Evolutionary conservation across 371 early-diverging fungal genomes (phyloP).

Genomic region (Apophysomyces ossiformis): DNA sequence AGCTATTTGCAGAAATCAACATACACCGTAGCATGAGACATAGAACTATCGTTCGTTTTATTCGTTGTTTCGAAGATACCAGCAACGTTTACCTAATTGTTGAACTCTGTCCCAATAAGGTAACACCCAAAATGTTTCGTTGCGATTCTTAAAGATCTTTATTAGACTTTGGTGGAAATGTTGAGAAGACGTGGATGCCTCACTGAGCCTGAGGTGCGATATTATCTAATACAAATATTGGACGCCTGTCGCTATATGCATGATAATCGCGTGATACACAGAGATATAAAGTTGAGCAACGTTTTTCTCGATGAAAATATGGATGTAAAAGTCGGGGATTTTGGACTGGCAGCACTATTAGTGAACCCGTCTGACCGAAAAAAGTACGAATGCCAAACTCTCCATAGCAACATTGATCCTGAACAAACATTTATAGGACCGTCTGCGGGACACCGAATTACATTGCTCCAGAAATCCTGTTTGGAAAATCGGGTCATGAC

Average conservation of each 20-base stretch:
- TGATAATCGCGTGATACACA: constrained; percentile 84
- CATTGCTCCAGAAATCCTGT: constrained; percentile 98
- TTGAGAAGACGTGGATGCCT: constrained; percentile 78
- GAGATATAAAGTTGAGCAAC: constrained; percentile 98
- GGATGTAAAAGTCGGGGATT: constrained; percentile 96
- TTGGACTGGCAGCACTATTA: constrained; percentile 92
- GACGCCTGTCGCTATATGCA: constrained; percentile 91
- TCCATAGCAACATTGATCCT: constrained; percentile 56
- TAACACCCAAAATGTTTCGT: constrained; percentile 26
- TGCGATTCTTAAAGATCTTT: background rate
- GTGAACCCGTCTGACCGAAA: constrained; percentile 81
- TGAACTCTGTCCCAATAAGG: constrained; percentile 93
- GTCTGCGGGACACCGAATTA: constrained; percentile 99
- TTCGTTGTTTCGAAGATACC: constrained; percentile 87
- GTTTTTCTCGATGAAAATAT: constrained; percentile 85
- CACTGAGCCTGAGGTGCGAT: constrained; percentile 90
- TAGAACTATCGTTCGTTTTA: constrained; percentile 85
- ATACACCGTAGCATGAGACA: constrained; percentile 85
- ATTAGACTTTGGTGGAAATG: constrained; percentile 83
- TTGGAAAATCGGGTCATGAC: constrained; percentile 88
- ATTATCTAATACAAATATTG: constrained; percentile 86
- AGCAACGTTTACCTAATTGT: constrained; percentile 92
- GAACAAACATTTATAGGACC: constrained; percentile 62
- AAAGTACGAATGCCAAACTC: constrained; percentile 60
- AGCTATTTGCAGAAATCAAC: constrained; percentile 86